A percentile compares a stretch with the other conserved stretches of the same genome.
Evolutionary conservation across 1,284 basidiomycete species (phyloP).

Genomic region (Boletus semigastroideus): DNA sequence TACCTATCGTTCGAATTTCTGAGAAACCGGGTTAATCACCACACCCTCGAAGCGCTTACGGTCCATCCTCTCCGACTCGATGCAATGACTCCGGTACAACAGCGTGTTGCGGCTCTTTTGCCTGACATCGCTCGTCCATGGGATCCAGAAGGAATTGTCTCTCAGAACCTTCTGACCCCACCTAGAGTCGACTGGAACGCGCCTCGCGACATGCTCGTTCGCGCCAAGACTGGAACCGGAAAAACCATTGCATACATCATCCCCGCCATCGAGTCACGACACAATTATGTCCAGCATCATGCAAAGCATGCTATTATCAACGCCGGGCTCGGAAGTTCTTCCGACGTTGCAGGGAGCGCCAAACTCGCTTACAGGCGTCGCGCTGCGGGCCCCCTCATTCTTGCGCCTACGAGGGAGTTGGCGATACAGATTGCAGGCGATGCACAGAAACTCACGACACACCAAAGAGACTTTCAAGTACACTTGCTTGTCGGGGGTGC

Average conservation of each 20-base stretch:
- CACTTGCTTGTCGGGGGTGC: constrained; percentile 83
- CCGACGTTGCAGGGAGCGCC: constrained; percentile 33
- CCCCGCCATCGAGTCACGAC: constrained; percentile 80
- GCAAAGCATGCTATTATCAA: constrained; percentile 42
- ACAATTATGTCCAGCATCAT: constrained; percentile 48
- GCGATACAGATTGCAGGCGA: constrained; percentile 94
- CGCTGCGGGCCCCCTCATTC: constrained; percentile 76
- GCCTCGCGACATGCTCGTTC: constrained; percentile 69
- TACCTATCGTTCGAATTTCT: constrained; percentile 40
- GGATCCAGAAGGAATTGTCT: constrained; percentile 27
- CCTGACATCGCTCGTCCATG: constrained; percentile 56
- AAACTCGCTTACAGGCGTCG: constrained; percentile 40
- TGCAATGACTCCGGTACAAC: constrained; percentile 85
- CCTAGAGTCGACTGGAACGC: constrained; percentile 33
- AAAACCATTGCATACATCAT: constrained; percentile 92
- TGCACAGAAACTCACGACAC: constrained; percentile 66
- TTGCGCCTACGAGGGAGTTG: constrained; percentile 93
- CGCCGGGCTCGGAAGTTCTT: constrained; percentile 39
- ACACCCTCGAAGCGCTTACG: constrained; percentile 66
- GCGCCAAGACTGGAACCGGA: constrained; percentile 92
- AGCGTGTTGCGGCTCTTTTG: constrained; percentile 71
- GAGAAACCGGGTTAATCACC: constrained; percentile 39
- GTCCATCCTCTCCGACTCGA: constrained; percentile 68
- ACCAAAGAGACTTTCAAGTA: constrained; percentile 70
- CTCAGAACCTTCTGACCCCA: constrained; percentile 1